Conservation (phyloP, 768 basidiomycete genomes). For the Lactifluus subvellereus region DNA sequence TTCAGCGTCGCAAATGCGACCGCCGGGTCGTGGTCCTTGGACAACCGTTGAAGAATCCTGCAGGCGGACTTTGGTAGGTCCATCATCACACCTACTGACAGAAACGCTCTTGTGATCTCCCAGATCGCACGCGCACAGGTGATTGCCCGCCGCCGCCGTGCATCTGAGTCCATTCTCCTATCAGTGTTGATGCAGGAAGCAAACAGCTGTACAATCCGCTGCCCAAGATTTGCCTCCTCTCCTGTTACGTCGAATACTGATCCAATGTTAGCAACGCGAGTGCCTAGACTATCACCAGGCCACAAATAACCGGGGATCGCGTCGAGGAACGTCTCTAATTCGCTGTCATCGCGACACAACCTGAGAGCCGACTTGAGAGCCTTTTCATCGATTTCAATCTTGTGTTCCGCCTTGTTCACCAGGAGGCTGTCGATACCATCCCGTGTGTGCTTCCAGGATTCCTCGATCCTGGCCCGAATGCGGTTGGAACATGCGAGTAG, state of each 20-base stretch:
- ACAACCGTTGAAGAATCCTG: background rate
- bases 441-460: background rate
- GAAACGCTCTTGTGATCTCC: conserved; percentile 8
- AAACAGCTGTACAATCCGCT: conserved; percentile 9
- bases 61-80: background rate
- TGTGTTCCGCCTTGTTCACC: background rate
- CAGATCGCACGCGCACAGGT: conserved; percentile 11
- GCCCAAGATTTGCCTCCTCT: background rate
- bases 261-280: conserved; percentile 1
- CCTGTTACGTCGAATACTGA: background rate
- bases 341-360: background rate
- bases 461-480: background rate
- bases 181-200: conserved; percentile 3
- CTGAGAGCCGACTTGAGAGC: background rate
- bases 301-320: conserved; percentile 4
- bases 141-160: conserved; percentile 13
- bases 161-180: conserved; percentile 8
- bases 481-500: background rate
- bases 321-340: background rate
- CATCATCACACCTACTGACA: background rate
- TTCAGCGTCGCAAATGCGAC: conserved; percentile 4
- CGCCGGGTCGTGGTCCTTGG: background rate
- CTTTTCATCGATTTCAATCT: background rate
- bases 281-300: no score
- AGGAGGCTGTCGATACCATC: background rate